Evolutionary conservation across 192 early-diverging fungal species (phyloP).

Genomic region (Entomortierella parvispora): DNA sequence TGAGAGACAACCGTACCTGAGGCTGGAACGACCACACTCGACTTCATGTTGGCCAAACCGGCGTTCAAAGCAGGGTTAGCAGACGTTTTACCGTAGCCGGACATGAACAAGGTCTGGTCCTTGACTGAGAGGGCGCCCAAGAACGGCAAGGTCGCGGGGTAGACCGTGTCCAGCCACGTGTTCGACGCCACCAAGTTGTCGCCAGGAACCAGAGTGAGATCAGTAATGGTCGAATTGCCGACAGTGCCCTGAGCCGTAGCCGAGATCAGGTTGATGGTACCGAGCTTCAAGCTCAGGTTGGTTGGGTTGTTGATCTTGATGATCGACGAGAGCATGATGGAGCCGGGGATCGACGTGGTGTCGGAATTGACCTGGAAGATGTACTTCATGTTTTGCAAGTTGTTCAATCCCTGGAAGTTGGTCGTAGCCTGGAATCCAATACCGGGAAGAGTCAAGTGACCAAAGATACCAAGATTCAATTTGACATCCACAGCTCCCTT

Average conservation of each 20-base stretch:
- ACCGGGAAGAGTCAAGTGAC: constrained; percentile 21
- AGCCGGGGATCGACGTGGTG: not conserved
- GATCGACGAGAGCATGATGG: constrained; percentile 16
- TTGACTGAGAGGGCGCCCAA: not conserved
- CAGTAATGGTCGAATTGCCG: constrained; percentile 30
- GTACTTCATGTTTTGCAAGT: constrained; percentile 26
- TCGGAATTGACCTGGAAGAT: constrained; percentile 14
- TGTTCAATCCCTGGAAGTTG: constrained; percentile 22
- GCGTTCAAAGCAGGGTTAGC: constrained; percentile 24
- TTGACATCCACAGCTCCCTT: constrained; percentile 43
- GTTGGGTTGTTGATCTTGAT: constrained; percentile 33
- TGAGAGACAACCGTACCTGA: constrained; percentile 25
- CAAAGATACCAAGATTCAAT: constrained; percentile 43
- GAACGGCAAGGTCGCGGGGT: constrained; percentile 5
- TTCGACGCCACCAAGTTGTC: constrained; percentile 23
- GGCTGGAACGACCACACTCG: constrained; percentile 13
- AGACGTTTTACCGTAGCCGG: constrained; percentile 13
- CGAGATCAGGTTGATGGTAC: constrained; percentile 25
- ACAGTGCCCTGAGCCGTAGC: constrained; percentile 1
- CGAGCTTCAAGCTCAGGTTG: constrained; percentile 25
- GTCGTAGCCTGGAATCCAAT: constrained; percentile 37
- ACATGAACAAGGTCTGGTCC: constrained; percentile 3
- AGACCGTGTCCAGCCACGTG: constrained; percentile 6
- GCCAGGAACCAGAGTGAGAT: constrained; percentile 23
- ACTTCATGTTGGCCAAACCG: constrained; percentile 13